A percentile compares a stretch with the other conserved stretches of the same genome.
These are phyloP conservation scores for Gonium pectorale DNA, from an alignment of 139 green algal genomes.

Conservation along the genomic window DNA sequence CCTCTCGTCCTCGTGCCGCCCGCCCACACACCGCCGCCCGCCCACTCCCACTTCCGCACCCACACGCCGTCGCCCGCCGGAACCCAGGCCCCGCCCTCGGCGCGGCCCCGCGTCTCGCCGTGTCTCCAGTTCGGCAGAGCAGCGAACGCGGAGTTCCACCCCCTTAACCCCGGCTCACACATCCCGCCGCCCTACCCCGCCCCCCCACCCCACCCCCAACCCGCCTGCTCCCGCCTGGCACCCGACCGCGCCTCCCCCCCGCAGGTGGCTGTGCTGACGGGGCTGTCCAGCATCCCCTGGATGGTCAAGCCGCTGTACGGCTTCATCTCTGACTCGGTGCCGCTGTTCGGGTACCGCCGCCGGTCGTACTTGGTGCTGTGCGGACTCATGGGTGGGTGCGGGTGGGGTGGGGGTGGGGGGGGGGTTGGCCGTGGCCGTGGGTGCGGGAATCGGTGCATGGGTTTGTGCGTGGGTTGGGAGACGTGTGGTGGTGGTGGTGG, in stretches of 20 bases:
- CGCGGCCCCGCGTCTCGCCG: too few species aligned
- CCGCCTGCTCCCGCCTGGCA: too few species aligned
- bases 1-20: too few species aligned
- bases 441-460: neutral
- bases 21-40: too few species aligned
- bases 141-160: too few species aligned
- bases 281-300: slow-evolving; percentile 79
- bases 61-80: too few species aligned
- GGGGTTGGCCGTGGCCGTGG: too few species aligned
- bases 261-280: slow-evolving; percentile 77
- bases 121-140: too few species aligned
- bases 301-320: slow-evolving; percentile 97
- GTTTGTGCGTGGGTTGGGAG: neutral
- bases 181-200: neutral
- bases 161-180: too few species aligned
- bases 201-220: neutral
- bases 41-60: too few species aligned
- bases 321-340: slow-evolving; percentile 93
- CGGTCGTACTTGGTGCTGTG: slow-evolving; percentile 89
- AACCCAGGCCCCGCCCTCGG: too few species aligned
- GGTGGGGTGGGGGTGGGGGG: neutral
- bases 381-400: slow-evolving; percentile 67
- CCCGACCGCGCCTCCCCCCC: neutral
- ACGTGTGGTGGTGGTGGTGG: neutral
- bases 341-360: slow-evolving; percentile 92